Conservation (phyloP, 176 grass and related monocot species). For the Lolium perenne region DNA sequence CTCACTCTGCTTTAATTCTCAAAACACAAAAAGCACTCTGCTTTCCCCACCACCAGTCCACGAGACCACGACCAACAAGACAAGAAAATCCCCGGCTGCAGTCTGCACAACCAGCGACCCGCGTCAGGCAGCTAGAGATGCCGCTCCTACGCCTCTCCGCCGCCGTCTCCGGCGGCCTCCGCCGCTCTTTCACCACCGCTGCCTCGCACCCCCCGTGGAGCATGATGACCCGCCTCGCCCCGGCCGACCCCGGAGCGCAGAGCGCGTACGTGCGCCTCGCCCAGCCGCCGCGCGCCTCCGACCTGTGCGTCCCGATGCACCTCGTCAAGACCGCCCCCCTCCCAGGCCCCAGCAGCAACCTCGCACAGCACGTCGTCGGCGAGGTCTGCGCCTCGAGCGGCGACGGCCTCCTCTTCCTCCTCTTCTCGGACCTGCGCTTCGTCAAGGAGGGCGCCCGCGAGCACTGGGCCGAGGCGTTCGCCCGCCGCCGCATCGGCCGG, state of each 20-base stretch:
- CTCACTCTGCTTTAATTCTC: not conserved
- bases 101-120: not conserved
- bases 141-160: not conserved
- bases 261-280: not conserved
- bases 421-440: not conserved
- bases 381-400: constrained; percentile 7
- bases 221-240: not conserved
- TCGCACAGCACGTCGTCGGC: not conserved
- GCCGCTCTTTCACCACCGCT: not conserved
- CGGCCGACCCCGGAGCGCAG: not conserved
- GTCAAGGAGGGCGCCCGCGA: not conserved
- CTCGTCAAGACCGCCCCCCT: not conserved
- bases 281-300: constrained; percentile 25
- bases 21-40: not conserved
- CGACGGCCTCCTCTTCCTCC: constrained; percentile 30
- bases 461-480: not conserved
- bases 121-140: constrained; percentile 1
- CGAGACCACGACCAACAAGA: no score
- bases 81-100: not conserved
- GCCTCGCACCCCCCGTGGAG: not conserved
- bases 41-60: not conserved
- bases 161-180: not conserved
- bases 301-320: not conserved
- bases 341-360: not conserved
- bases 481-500: not conserved